Evolutionary conservation across 768 basidiomycete species (phyloP).

Genomic region (Sporobolomyces pararoseus): DNA sequence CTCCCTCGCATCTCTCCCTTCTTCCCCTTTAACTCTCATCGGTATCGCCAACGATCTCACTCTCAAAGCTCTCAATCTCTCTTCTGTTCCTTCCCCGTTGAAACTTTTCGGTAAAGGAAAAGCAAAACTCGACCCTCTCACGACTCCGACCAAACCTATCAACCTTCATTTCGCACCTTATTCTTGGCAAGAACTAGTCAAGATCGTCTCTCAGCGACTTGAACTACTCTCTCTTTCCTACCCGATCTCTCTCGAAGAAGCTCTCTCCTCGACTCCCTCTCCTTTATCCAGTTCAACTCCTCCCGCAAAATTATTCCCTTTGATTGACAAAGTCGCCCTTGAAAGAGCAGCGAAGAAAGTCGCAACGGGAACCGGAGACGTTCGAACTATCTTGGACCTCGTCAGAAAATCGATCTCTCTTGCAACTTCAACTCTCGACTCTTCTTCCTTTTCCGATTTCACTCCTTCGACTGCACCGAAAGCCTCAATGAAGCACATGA

Average conservation of each 20-base stretch:
- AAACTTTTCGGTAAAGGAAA: slow-evolving; percentile 46
- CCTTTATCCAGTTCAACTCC: slow-evolving; percentile 13
- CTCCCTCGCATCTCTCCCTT: slow-evolving; percentile 59
- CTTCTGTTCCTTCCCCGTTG: slow-evolving; percentile 4
- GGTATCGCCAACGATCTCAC: slow-evolving; percentile 89
- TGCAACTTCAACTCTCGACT: slow-evolving; percentile 48
- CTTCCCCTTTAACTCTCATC: slow-evolving; percentile 62
- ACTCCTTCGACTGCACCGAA: slow-evolving; percentile 46
- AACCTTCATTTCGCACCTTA: slow-evolving; percentile 82
- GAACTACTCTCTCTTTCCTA: slow-evolving; percentile 52
- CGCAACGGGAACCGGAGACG: slow-evolving; percentile 76
- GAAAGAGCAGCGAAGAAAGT: slow-evolving; percentile 73
- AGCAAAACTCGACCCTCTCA: slow-evolving; percentile 17
- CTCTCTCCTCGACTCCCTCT: not conserved
- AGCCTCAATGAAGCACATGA: slow-evolving; percentile 65
- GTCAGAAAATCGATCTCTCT: slow-evolving; percentile 73
- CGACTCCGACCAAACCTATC: slow-evolving; percentile 32
- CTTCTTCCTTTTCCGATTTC: slow-evolving; percentile 42
- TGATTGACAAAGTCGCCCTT: slow-evolving; percentile 64
- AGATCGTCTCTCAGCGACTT: slow-evolving; percentile 66
- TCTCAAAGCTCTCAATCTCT: slow-evolving; percentile 58
- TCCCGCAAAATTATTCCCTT: slow-evolving; percentile 15
- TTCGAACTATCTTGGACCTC: slow-evolving; percentile 73
- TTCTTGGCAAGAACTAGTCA: slow-evolving; percentile 64
- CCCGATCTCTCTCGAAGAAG: slow-evolving; percentile 12